Evolutionary conservation across 805 yeast genomes (phyloP).

Genomic region (Lachancea sp.): DNA sequence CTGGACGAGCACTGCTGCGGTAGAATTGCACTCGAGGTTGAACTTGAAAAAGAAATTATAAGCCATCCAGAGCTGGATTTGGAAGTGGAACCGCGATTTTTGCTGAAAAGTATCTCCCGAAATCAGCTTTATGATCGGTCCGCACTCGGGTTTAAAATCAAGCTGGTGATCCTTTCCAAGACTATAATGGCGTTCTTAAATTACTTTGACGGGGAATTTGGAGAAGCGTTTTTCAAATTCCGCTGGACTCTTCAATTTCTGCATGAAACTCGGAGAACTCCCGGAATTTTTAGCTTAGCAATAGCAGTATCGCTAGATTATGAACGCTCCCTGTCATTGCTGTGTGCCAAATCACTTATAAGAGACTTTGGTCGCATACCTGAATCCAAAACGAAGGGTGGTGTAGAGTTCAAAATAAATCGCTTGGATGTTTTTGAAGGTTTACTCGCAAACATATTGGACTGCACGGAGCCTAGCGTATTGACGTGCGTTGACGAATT

Average conservation of each 20-base stretch:
- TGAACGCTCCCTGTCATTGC: constrained; percentile 14
- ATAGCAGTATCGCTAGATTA: constrained; percentile 9
- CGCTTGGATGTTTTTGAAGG: constrained; percentile 15
- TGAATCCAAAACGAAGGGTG: not conserved
- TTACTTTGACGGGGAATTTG: constrained; percentile 13
- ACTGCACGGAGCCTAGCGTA: constrained; percentile 13
- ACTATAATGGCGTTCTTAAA: constrained; percentile 8
- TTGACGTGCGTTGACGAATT: constrained; percentile 12
- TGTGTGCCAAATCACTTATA: constrained; percentile 15
- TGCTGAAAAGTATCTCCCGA: constrained; percentile 12
- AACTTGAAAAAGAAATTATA: constrained; percentile 12
- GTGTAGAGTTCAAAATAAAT: constrained; percentile 7
- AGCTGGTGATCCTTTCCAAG: constrained; percentile 6
- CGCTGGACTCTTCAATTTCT: constrained; percentile 22
- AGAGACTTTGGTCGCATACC: constrained; percentile 2
- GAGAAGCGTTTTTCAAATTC: constrained; percentile 14
- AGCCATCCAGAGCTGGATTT: constrained; percentile 21
- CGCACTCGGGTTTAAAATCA: constrained; percentile 4
- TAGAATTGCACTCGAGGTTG: not conserved
- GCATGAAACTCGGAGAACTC: constrained; percentile 11
- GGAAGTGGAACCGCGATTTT: constrained; percentile 16
- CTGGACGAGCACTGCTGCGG: constrained; percentile 1
- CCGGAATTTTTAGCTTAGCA: not conserved
- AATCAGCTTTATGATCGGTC: constrained; percentile 5
- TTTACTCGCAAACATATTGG: constrained; percentile 13